Percentiles rank a stretch among this genome's conserved stretches.
Conservation (phyloP, 2,329 filamentous ascomycete genomes). For the Mariannaea elegans region DNA sequence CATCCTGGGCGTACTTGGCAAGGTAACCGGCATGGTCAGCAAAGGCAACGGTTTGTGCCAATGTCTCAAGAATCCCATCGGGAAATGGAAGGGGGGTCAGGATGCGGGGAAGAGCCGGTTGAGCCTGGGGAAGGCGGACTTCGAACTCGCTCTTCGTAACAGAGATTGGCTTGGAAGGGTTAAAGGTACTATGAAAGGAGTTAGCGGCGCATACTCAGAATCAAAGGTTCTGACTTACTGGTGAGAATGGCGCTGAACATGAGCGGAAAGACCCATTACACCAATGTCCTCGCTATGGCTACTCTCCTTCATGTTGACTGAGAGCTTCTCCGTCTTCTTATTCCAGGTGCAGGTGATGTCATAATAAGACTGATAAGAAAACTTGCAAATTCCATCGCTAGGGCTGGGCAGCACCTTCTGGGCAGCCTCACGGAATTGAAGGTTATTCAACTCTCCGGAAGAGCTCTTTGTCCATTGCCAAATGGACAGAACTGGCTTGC, state of each 20-base stretch:
- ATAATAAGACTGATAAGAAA: conserved; percentile 22
- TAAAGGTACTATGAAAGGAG: conserved; percentile 6
- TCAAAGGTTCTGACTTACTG: conserved; percentile 12
- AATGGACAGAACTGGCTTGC: conserved; percentile 26
- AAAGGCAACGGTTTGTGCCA: conserved; percentile 24
- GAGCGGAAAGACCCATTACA: conserved; percentile 11
- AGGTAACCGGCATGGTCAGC: conserved; percentile 30
- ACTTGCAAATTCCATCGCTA: conserved; percentile 10
- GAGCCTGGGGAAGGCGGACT: conserved; percentile 21
- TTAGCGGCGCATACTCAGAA: background rate
- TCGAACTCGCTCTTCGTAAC: conserved; percentile 27
- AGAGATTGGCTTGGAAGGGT: background rate
- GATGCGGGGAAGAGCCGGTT: conserved; percentile 21
- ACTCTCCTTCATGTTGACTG: conserved; percentile 13
- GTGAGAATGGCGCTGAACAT: conserved; percentile 22
- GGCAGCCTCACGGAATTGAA: conserved; percentile 9
- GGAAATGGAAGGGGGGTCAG: conserved; percentile 23
- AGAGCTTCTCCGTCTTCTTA: conserved; percentile 17
- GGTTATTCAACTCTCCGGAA: conserved; percentile 6
- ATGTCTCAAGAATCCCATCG: conserved; percentile 16
- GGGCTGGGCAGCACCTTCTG: background rate
- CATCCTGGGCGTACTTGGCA: conserved; percentile 28
- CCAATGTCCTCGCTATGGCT: conserved; percentile 4
- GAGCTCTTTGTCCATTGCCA: conserved; percentile 30
- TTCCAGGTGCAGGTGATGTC: conserved; percentile 27